A percentile compares a stretch with the other conserved stretches of the same genome.
Evolutionary conservation across 345 rosid species (phyloP).

Genomic region (Gossypium rotundifolium): DNA sequence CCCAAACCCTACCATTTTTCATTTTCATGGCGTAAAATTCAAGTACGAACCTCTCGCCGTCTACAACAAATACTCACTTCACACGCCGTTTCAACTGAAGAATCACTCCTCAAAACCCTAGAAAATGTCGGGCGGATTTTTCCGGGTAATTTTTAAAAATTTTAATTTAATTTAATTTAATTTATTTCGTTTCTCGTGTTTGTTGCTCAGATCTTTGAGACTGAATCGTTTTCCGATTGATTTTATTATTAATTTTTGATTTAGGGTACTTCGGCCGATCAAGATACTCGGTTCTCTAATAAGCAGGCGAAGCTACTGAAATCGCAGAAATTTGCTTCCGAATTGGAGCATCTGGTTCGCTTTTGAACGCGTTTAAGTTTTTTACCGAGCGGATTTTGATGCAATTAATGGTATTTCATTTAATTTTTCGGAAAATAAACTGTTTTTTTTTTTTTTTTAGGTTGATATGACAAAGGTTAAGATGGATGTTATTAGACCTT

Average conservation of each 20-base stretch:
- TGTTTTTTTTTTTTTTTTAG: conserved; percentile 23
- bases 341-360: conserved; percentile 78
- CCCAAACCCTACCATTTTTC: neutral
- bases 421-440: neutral
- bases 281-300: conserved; percentile 97
- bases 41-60: neutral
- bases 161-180: neutral
- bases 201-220: conserved; percentile 17
- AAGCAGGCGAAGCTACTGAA: conserved; percentile 93
- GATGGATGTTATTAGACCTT: conserved; percentile 90
- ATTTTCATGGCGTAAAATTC: neutral
- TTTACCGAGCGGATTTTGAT: too few species aligned
- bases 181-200: neutral
- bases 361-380: neutral
- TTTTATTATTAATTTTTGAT: conserved; percentile 2
- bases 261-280: conserved; percentile 97
- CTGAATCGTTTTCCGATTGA: neutral
- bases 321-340: conserved; percentile 86
- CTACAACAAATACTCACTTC: neutral
- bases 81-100: neutral
- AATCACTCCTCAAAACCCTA: conserved; percentile 22
- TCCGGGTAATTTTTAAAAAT: conserved; percentile 38
- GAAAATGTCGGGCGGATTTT: conserved; percentile 75
- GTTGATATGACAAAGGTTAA: conserved; percentile 85
- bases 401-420: neutral